phyloP scores from a whole-genome alignment of 2,329 filamentous ascomycete genomes.

The Ceratocystis huliohia region DNA sequence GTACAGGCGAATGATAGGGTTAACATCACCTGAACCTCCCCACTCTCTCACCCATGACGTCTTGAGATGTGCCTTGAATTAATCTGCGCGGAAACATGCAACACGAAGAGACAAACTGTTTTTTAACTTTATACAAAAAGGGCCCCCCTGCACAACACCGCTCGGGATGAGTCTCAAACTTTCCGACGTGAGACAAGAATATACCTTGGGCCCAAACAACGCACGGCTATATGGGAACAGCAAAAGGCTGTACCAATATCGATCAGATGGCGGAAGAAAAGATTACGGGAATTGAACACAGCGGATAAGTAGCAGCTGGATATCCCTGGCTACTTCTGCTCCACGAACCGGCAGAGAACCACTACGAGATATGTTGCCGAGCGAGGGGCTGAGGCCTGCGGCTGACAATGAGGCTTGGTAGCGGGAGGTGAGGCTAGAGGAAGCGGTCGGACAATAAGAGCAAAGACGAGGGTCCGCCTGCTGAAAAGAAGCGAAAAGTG shows the following conservation, averaged over 20 bases:
- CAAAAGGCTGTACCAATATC: neutral
- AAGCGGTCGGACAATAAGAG: neutral
- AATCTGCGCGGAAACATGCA: neutral
- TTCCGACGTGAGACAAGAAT: neutral
- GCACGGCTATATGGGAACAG: neutral
- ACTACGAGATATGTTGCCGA: neutral
- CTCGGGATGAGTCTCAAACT: conserved; percentile 1
- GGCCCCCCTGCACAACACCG: neutral
- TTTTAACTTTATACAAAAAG: neutral
- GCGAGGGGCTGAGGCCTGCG: neutral
- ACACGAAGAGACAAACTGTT: neutral
- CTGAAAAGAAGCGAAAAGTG: neutral
- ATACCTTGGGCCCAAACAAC: neutral
- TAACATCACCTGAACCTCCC: neutral
- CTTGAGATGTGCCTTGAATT: neutral
- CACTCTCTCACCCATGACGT: neutral
- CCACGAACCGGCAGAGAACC: no score
- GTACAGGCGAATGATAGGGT: neutral
- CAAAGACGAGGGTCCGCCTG: neutral
- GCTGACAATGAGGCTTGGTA: neutral
- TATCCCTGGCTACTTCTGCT: no score
- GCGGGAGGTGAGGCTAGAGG: neutral
- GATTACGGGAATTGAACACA: no score
- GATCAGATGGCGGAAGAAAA: neutral
- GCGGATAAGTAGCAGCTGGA: no score